phyloP scores from a whole-genome alignment of 2,329 filamentous ascomycete genomes.

The Nigrospora sphaerica region DNA sequence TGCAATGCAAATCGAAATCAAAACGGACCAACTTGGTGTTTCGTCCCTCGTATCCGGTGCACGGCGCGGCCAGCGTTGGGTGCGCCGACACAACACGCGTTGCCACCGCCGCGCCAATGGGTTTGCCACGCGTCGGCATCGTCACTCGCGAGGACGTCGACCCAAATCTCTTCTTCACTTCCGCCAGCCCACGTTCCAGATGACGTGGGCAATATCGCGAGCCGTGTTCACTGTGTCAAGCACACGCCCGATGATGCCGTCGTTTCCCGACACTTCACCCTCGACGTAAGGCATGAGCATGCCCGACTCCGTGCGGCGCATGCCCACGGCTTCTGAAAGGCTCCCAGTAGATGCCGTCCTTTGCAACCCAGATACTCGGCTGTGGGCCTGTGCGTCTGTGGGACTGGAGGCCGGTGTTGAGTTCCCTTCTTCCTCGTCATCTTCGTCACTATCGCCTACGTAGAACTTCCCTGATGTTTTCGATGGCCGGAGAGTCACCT shows the following conservation, averaged over 20 bases:
- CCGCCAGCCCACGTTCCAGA: slow-evolving; percentile 65
- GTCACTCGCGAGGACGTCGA: too few relatives aligned
- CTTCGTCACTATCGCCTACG: slow-evolving; percentile 54
- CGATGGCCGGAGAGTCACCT: slow-evolving; percentile 72
- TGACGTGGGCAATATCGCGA: slow-evolving; percentile 63
- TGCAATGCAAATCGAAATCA: too few relatives aligned
- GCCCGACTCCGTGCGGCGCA: slow-evolving; percentile 74
- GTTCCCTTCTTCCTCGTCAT: slow-evolving; percentile 43
- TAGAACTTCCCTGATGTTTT: slow-evolving; percentile 60
- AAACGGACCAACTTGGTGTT: too few relatives aligned
- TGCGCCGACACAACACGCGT: too few relatives aligned
- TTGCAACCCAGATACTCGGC: slow-evolving; percentile 27
- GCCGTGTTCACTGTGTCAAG: slow-evolving; percentile 74
- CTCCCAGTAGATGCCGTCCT: slow-evolving; percentile 41
- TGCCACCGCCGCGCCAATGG: too few relatives aligned
- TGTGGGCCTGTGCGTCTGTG: slow-evolving; percentile 7
- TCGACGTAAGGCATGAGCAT: slow-evolving; percentile 90
- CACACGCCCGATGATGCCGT: slow-evolving; percentile 68
- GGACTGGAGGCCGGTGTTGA: slow-evolving; percentile 19
- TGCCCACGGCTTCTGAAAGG: slow-evolving; percentile 49
- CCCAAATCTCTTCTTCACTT: slow-evolving; percentile 23
- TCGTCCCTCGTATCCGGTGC: too few relatives aligned
- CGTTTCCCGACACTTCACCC: slow-evolving; percentile 52
- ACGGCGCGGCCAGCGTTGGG: too few relatives aligned
- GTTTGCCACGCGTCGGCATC: too few relatives aligned